Evolutionary conservation across 495 filamentous ascomycete species (phyloP), one percentile per base, ranked within the genome.

Genomic region (Delitschia confertaspora): DNA sequence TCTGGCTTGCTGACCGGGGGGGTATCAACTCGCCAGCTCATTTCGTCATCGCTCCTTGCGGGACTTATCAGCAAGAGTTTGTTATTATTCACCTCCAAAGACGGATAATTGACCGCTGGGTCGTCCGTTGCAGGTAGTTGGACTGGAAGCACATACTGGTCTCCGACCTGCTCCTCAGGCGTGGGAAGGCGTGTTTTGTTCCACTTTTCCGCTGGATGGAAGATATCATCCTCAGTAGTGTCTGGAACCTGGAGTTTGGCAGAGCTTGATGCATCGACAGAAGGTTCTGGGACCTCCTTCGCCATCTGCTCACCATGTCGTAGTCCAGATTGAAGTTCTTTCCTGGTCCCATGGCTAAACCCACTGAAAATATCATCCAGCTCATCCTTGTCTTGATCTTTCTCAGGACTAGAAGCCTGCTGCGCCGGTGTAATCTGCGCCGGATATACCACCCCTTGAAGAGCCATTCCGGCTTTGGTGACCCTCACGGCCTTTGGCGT

Each of bases 221-320:
- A 56, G 14, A 56, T 33, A 26, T 56, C 47, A 22, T 51, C 47
- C 13, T 46, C 29, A 19, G 27, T 8, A 16, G 11, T 21, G 17
- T 35, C 32, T 0, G 13, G 13, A n/a, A 23, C 8, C 7, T 21
- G 13, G 10, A 23, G n/a, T 21, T 49, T 53, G 36, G 9, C 24
- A 3, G 42, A 38, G 17, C 42, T 43, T 2, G 42, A 33, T 11
- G 43, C 19, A 30, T 32, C 37, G 19, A 43, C 38, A 0, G 38
- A 38, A 16, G 47, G 33, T 38, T 32, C 21, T 13, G 37, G 47
- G 9, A 13, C 34, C 39, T 31, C 54, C 47, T 61, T 65, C 3
- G 69, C 70, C 35, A 75, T 56, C 38, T 69, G 62, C 36, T 76
- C 69, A 8, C 71, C 73, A 42, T 76, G 61, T 5, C 62, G 59